Evolutionary conservation across 495 filamentous ascomycete species (phyloP).

Genomic region (Hypoxylon rickii): DNA sequence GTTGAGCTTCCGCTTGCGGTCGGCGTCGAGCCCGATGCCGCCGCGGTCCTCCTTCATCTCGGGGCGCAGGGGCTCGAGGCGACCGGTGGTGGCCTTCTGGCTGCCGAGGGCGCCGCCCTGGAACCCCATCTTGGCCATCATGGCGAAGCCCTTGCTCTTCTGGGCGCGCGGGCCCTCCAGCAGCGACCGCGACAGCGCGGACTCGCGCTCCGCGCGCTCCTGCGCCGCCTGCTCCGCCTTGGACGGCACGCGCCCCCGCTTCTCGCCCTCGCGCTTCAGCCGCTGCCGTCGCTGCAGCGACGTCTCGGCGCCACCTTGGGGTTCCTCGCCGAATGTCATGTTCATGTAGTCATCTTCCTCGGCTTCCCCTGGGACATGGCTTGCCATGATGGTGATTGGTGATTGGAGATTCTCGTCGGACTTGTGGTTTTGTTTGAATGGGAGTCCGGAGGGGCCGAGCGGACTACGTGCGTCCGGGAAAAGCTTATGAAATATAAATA

Average conservation of each 20-base stretch:
- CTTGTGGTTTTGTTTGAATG: too few species aligned
- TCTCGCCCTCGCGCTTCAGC: constrained; percentile 62
- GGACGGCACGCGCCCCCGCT: constrained; percentile 66
- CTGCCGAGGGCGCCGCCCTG: constrained; percentile 75
- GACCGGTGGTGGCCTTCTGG: constrained; percentile 22
- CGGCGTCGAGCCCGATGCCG: constrained; percentile 84
- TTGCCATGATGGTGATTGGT: constrained; percentile 2
- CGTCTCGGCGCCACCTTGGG: constrained; percentile 50
- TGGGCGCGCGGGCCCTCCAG: constrained; percentile 47
- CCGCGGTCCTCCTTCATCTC: constrained; percentile 76
- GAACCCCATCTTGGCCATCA: constrained; percentile 98
- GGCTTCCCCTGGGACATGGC: constrained; percentile 34
- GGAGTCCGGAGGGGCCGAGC: too few species aligned
- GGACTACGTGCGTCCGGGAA: too few species aligned
- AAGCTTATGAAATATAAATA: too few species aligned
- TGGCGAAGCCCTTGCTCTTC: constrained; percentile 80
- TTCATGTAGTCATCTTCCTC: constrained; percentile 70
- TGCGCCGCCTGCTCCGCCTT: constrained; percentile 80
- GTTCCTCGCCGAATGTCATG: constrained; percentile 57
- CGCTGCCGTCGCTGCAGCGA: constrained; percentile 61
- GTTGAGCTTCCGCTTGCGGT: constrained; percentile 78
- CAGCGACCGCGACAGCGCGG: constrained; percentile 72
- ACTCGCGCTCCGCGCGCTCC: constrained; percentile 71
- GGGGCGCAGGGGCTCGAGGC: constrained; percentile 66
- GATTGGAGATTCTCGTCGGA: too few species aligned